phyloP scores from a whole-genome alignment of 805 yeast species.

The Candida gorgasii region DNA sequence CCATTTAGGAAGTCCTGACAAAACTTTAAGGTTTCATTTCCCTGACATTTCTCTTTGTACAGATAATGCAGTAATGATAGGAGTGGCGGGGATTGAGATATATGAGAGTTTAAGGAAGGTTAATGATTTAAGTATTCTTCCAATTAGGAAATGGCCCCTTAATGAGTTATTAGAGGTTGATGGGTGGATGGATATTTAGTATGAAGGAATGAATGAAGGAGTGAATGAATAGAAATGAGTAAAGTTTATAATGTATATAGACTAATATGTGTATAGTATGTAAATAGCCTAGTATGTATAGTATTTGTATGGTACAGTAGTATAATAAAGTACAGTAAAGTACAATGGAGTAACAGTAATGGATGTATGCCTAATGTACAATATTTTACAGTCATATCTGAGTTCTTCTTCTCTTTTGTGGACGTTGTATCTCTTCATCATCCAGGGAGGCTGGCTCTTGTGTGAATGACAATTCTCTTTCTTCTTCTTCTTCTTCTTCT shows the following conservation, averaged over 20 bases:
- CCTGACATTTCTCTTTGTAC: slow-evolving; percentile 79
- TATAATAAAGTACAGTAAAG: background rate
- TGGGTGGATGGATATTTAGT: slow-evolving; percentile 51
- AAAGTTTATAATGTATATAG: too few relatives aligned
- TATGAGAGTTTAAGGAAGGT: slow-evolving; percentile 53
- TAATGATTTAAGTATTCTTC: slow-evolving; percentile 58
- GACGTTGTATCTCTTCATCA: background rate
- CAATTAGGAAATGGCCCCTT: slow-evolving; percentile 83
- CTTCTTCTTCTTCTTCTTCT: background rate
- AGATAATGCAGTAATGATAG: slow-evolving; percentile 96
- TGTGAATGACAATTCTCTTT: background rate
- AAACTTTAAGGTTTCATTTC: slow-evolving; percentile 48
- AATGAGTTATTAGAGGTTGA: slow-evolving; percentile 47
- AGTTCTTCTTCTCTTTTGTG: slow-evolving; percentile 3
- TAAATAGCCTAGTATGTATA: background rate
- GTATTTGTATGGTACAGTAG: background rate
- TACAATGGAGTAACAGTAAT: background rate
- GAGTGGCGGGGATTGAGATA: slow-evolving; percentile 93
- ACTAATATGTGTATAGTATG: too few relatives aligned
- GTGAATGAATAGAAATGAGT: too few relatives aligned
- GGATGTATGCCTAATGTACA: slow-evolving; percentile 9
- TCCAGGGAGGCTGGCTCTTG: background rate
- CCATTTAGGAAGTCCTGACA: slow-evolving; percentile 9
- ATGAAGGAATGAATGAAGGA: too few relatives aligned
- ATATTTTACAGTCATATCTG: background rate